Evolutionary conservation across 768 basidiomycete species (phyloP), one percentile per base, ranked within the genome.

Genomic region (Trametes cingulata): DNA sequence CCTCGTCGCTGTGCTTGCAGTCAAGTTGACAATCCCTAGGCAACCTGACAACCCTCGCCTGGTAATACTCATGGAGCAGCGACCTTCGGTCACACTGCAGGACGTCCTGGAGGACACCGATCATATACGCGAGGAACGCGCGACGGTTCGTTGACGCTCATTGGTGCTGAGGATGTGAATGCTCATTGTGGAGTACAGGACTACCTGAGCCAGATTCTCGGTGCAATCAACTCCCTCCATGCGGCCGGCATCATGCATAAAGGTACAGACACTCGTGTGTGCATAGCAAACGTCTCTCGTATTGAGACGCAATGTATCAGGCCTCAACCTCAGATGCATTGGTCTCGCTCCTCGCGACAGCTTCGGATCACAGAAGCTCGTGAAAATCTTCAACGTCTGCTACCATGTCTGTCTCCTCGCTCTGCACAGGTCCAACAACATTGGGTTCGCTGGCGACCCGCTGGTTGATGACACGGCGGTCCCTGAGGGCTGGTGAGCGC

Each of bases 341-440:
- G 87, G 85, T 3, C 79, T 93, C 17, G 78, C 78, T 0, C 75
- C 80, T 2, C 75, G 78, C n/a, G 78, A 80, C 55, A 77, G 79
- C 48, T 75, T 75, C 1, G 74, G 79, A 6, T 82, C 82, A 33
- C 75, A 83, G 10, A 91, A 90, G 64, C 74, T 82, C 19, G 80
- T 93, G 69, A 95, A 94, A 70, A 73, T 97, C 3, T 82, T 85
- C 19, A 87, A 86, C 63, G 85, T 85, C 2, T 84, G 80, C 15
- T 97, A 87, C 69, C 81, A 87, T 63, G 85, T 85, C 6, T 82
- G 82, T 0, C 77, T 98, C 33, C 76, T 87, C 24, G 93, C 96
- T 69, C 75, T 95, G 33, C 89, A 96, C 67, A 80, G 86, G 17
- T 96, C 95, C 2, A 93, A 97, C 66, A 84, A 87, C 0, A 92